Evolutionary conservation across 2,329 filamentous ascomycete genomes (phyloP).

Genomic region (Fusarium siculi): DNA sequence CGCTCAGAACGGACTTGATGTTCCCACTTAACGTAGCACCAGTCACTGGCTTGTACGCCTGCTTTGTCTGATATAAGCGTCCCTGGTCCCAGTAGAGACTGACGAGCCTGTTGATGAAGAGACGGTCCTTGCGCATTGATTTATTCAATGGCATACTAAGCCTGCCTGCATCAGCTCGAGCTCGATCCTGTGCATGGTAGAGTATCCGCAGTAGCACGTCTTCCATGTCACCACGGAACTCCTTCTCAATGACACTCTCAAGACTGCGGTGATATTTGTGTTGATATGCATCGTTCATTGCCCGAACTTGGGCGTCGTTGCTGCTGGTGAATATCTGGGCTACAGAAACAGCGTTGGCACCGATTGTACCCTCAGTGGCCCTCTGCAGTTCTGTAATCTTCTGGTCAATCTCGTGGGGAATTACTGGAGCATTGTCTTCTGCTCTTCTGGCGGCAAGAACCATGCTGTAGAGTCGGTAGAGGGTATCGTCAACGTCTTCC

Average conservation of each 20-base stretch:
- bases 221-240: slow-evolving; percentile 50
- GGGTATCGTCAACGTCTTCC: slow-evolving; percentile 46
- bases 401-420: slow-evolving; percentile 46
- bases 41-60: slow-evolving; percentile 67
- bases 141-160: slow-evolving; percentile 43
- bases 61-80: slow-evolving; percentile 55
- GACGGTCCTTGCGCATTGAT: slow-evolving; percentile 43
- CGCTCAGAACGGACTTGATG: slow-evolving; percentile 44
- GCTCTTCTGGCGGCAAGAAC: slow-evolving; percentile 43
- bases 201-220: slow-evolving; percentile 48
- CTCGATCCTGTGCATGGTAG: slow-evolving; percentile 36
- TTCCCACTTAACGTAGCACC: slow-evolving; percentile 58
- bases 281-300: slow-evolving; percentile 45
- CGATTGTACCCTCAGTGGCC: slow-evolving; percentile 47
- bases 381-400: slow-evolving; percentile 49
- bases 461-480: slow-evolving; percentile 51
- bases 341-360: slow-evolving; percentile 46
- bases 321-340: slow-evolving; percentile 47
- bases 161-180: slow-evolving; percentile 40
- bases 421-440: slow-evolving; percentile 43
- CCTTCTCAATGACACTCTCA: slow-evolving; percentile 49
- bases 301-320: slow-evolving; percentile 48
- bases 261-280: slow-evolving; percentile 49
- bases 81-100: slow-evolving; percentile 48
- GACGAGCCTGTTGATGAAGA: slow-evolving; percentile 48